phyloP scores from a whole-genome alignment of 805 yeast species.

The Cyberlindnera saturnus region DNA sequence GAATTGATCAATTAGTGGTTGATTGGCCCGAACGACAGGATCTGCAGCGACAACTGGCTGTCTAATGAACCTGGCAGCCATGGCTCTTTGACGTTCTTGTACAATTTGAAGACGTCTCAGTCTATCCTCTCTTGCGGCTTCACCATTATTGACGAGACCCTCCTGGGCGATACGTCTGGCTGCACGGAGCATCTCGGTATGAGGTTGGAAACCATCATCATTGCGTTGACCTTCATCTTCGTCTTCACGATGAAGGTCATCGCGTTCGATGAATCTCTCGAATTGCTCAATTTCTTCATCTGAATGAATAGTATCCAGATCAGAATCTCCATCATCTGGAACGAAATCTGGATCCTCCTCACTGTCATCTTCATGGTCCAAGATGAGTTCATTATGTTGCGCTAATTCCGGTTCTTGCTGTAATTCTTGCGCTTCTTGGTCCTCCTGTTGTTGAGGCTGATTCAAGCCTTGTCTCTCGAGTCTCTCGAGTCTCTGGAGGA shows the following conservation, averaged over 20 bases:
- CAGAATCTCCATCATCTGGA: slow-evolving; percentile 19
- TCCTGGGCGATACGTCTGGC: no score
- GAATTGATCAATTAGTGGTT: slow-evolving; percentile 5
- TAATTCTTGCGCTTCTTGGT: not conserved
- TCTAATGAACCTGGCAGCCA: no score
- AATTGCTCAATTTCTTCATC: slow-evolving; percentile 12
- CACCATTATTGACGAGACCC: no score
- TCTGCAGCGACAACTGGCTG: no score
- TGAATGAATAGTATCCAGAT: slow-evolving; percentile 3
- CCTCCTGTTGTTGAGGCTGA: not conserved
- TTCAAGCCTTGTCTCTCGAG: not conserved
- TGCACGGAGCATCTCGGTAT: not conserved
- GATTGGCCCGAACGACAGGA: not conserved
- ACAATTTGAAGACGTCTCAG: no score
- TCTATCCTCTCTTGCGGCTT: no score
- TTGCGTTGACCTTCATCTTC: slow-evolving; percentile 9
- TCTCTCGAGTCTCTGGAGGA: no score
- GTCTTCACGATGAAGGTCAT: slow-evolving; percentile 3
- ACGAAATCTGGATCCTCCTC: slow-evolving; percentile 26
- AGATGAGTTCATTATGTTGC: not conserved
- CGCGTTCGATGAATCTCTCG: slow-evolving; percentile 12
- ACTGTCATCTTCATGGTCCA: slow-evolving; percentile 19
- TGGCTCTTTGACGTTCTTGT: no score
- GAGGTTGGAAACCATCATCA: not conserved
- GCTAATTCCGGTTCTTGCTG: not conserved